A percentile compares a stretch with the other conserved stretches of the same genome.
Evolutionary conservation across 2,329 filamentous ascomycete species (phyloP).

Genomic region (Aspergillus glaucus): DNA sequence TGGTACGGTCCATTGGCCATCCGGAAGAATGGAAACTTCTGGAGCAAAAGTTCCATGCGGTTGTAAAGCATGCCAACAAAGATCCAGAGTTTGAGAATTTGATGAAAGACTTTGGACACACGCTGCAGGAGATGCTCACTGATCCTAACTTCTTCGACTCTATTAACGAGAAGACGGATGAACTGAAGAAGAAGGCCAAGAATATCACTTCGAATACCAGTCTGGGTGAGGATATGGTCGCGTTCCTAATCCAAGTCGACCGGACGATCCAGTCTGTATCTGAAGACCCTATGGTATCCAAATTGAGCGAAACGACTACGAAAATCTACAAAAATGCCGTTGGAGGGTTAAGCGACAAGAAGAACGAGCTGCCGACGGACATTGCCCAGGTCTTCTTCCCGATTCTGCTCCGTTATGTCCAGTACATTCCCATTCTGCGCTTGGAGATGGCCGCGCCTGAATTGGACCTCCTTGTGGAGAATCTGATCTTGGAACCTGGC

Average conservation of each 20-base stretch:
- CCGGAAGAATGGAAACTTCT: slow-evolving; percentile 67
- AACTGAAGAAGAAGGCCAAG: slow-evolving; percentile 52
- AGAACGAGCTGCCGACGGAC: slow-evolving; percentile 68
- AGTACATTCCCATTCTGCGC: slow-evolving; percentile 83
- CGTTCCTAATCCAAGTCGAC: slow-evolving; percentile 62
- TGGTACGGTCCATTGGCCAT: slow-evolving; percentile 75
- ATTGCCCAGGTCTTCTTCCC: slow-evolving; percentile 75
- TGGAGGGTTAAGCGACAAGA: slow-evolving; percentile 57
- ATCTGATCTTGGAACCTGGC: slow-evolving; percentile 83
- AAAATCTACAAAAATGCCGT: slow-evolving; percentile 66
- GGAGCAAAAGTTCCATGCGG: slow-evolving; percentile 59
- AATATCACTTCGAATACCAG: slow-evolving; percentile 59
- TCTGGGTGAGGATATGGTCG: slow-evolving; percentile 66
- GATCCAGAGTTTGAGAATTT: slow-evolving; percentile 79
- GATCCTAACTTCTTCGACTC: slow-evolving; percentile 82
- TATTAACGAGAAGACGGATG: slow-evolving; percentile 58
- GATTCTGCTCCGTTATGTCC: slow-evolving; percentile 66
- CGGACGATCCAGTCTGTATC: slow-evolving; percentile 62
- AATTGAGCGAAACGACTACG: slow-evolving; percentile 60
- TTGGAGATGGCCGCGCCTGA: slow-evolving; percentile 80
- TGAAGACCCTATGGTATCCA: slow-evolving; percentile 65
- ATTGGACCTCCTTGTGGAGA: slow-evolving; percentile 81
- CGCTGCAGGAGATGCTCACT: slow-evolving; percentile 73
- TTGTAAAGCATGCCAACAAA: slow-evolving; percentile 66
- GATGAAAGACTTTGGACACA: slow-evolving; percentile 64